Evolutionary conservation across 1,284 basidiomycete genomes (phyloP), one percentile per base, ranked within the genome.

Genomic region (Termitomyces sp.): DNA sequence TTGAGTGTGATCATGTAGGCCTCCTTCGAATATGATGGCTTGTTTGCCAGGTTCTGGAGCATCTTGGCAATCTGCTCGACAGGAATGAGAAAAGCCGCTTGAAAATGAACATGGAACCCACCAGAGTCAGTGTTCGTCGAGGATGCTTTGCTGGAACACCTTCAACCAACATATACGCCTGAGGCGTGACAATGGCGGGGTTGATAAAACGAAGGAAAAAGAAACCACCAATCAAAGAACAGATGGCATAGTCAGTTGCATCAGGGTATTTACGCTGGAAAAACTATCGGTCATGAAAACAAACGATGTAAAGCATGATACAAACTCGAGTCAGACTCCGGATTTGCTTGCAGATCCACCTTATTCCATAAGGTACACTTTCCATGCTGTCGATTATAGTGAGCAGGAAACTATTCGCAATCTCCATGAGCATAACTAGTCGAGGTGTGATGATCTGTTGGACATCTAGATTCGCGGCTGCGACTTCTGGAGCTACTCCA

Each of bases 171-270:
- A 99, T 98, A 71, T 99, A 99, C 21, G 97, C 96, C 70, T 99
- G 97, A 0, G 97, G 97, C 1, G 97, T 98, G 55, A 99, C 97
- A 61, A 99, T 94, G n/a, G 97, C 97, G 2, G 97, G 97, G 68
- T 99, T 99, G 78, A 99, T 98, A 74, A 99, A 99, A 12, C 97
- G 92, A 57, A 99, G 84, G 82, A 99, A 99, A 82, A 99, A 99
- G 79, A 99, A 99, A 19, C 96, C 96, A 53, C 97, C 97, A 64
- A 99, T 99, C 54, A 99, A 82, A 5, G 95, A 98, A 70, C 95
- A 98, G 56, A 99, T 96, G 51, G 94, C 94, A 66, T 94, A 94
- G 73, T 99, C 97, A 34, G 92, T 93, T 24, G 94, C 95, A 57
- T 98, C 94, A 5, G 96, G 95, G 70, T 98, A 98, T 79, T 98